phyloP scores from a whole-genome alignment of 2,329 filamentous ascomycete species.

The Colletotrichum musicola region DNA sequence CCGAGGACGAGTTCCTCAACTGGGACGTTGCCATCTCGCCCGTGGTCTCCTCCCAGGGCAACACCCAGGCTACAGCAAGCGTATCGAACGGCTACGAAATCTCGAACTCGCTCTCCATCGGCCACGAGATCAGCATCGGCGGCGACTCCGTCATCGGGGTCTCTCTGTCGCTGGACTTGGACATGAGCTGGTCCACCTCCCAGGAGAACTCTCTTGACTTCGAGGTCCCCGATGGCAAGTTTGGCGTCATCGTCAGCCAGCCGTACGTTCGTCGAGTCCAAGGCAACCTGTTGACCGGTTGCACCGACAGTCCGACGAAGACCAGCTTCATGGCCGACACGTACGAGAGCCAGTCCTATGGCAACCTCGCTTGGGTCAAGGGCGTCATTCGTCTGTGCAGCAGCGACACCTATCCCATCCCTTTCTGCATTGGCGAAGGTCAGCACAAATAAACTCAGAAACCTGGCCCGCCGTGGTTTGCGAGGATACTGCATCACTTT shows the following conservation, averaged over 20 bases:
- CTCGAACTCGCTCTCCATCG: constrained; percentile 46
- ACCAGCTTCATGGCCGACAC: constrained; percentile 49
- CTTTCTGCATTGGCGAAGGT: constrained; percentile 53
- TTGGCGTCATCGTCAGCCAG: constrained; percentile 55
- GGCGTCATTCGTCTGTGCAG: constrained; percentile 53
- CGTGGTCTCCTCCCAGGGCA: constrained; percentile 47
- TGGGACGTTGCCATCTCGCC: constrained; percentile 54
- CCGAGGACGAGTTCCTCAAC: constrained; percentile 49
- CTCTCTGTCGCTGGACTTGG: constrained; percentile 41
- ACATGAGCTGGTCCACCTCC: constrained; percentile 12
- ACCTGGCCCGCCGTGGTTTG: no score
- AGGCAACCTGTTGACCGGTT: constrained; percentile 49
- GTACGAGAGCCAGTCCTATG: constrained; percentile 48
- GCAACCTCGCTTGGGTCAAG: constrained; percentile 52
- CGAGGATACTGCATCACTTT: no score
- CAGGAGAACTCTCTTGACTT: constrained; percentile 42
- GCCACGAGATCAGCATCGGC: constrained; percentile 42
- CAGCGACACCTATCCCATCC: constrained; percentile 50
- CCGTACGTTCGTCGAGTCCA: constrained; percentile 47
- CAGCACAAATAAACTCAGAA: constrained; percentile 18
- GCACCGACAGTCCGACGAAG: constrained; percentile 46
- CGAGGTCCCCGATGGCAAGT: constrained; percentile 49
- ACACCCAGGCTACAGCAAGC: constrained; percentile 43
- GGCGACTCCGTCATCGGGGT: constrained; percentile 41
- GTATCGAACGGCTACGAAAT: constrained; percentile 49